Conservation (phyloP, 306 rosid species). For the Begonia loranthoides region DNA sequence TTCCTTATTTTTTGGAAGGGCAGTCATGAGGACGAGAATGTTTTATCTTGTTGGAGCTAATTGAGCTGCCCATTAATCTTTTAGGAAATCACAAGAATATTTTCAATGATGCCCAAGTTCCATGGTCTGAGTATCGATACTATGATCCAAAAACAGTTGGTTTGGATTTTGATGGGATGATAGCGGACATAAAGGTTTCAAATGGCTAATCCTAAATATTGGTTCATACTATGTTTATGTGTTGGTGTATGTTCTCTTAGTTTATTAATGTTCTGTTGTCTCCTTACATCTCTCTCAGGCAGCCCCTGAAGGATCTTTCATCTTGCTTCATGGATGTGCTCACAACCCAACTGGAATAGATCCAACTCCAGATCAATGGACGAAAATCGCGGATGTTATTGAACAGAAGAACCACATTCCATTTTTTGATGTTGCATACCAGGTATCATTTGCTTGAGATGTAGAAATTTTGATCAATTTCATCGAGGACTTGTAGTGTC, state of each 20-base stretch:
- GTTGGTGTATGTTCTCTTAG: not conserved
- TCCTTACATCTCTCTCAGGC: conserved; percentile 27
- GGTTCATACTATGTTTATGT: not conserved
- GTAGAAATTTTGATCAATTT: not conserved
- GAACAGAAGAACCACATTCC: conserved; percentile 74
- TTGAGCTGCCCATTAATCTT: not conserved
- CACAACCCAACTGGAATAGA: conserved; percentile 99
- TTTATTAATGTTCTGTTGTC: conserved; percentile 5
- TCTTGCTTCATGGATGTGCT: conserved; percentile 97
- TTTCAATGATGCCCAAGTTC: conserved; percentile 79
- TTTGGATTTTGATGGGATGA: conserved; percentile 96
- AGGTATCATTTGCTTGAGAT: conserved; percentile 34
- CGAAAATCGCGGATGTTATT: conserved; percentile 80
- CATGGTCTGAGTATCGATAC: conserved; percentile 90
- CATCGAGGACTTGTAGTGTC: too few species aligned
- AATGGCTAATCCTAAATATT: conserved; percentile 1
- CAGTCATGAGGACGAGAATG: not conserved
- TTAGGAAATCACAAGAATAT: conserved; percentile 98
- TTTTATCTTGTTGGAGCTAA: too few species aligned
- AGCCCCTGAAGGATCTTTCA: conserved; percentile 91
- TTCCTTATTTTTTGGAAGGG: not conserved
- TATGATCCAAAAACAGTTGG: conserved; percentile 97
- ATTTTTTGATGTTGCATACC: conserved; percentile 96
- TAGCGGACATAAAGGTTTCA: conserved; percentile 69
- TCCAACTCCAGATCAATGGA: conserved; percentile 92